phyloP scores from a whole-genome alignment of 2,329 filamentous ascomycete genomes.

The Alternaria burnsii region DNA sequence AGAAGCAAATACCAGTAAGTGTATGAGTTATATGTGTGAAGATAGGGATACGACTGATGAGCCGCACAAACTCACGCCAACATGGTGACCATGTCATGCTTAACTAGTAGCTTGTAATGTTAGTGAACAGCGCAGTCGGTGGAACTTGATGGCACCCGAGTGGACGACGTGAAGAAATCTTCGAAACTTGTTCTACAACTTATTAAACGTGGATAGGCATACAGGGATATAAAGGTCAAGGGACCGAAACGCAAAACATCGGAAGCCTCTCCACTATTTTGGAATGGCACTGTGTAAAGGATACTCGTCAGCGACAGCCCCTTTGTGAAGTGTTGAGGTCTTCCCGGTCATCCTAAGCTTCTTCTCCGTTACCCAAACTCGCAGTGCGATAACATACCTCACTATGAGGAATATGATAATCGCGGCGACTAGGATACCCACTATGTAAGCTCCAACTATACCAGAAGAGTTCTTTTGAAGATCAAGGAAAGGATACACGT shows the following conservation, averaged over 20 bases:
- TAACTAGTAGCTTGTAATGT: neutral
- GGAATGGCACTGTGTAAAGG: conserved; percentile 28
- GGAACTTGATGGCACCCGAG: neutral
- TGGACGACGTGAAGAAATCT: neutral
- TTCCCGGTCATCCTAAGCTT: conserved; percentile 54
- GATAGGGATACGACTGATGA: conserved; percentile 17
- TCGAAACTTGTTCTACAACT: neutral
- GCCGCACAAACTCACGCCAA: conserved; percentile 10
- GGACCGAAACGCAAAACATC: neutral
- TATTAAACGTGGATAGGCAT: neutral
- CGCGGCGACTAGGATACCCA: conserved; percentile 56
- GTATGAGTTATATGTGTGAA: conserved; percentile 9
- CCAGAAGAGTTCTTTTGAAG: conserved; percentile 57
- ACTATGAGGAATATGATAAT: conserved; percentile 55
- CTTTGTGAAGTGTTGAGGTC: conserved; percentile 22
- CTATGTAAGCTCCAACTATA: conserved; percentile 70
- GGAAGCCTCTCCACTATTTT: conserved; percentile 21
- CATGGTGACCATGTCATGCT: conserved; percentile 10
- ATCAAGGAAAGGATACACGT: conserved; percentile 82
- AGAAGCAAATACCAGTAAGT: conserved; percentile 21
- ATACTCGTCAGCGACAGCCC: conserved; percentile 32
- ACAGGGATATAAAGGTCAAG: neutral
- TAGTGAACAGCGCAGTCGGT: neutral
- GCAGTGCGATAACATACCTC: conserved; percentile 50
- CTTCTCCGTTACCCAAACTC: conserved; percentile 56